Conservation (phyloP, 768 basidiomycete genomes). For the Boletus rufocinnamomeus region DNA sequence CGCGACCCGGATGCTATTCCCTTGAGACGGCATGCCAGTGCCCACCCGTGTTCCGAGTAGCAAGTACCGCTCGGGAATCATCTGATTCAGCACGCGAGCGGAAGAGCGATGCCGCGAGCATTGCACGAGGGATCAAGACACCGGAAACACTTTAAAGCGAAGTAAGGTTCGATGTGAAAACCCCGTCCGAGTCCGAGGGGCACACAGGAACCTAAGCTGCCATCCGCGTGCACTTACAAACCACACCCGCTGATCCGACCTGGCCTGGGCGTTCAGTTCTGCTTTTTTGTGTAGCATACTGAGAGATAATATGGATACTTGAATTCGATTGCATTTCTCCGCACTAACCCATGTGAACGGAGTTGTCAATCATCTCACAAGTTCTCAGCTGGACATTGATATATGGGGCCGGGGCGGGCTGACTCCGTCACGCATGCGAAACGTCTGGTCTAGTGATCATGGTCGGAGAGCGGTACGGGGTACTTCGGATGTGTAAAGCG, state of each 20-base stretch:
- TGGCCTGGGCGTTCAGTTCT: neutral
- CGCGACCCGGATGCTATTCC: neutral
- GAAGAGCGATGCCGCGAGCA: neutral
- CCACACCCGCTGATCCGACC: neutral
- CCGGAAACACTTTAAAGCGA: neutral
- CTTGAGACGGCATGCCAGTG: neutral
- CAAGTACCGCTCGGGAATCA: neutral
- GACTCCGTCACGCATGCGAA: neutral
- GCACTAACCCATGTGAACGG: neutral
- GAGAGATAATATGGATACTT: neutral
- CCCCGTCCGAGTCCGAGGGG: neutral
- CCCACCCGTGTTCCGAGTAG: neutral
- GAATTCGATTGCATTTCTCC: neutral
- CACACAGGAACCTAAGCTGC: neutral
- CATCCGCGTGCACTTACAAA: neutral
- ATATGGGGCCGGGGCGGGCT: neutral
- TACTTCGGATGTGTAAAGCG: neutral
- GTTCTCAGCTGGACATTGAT: neutral
- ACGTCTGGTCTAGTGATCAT: neutral
- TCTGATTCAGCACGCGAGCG: neutral
- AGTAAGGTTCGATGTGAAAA: neutral
- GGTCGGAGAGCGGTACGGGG: neutral
- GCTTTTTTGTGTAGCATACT: neutral
- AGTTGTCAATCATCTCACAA: neutral
- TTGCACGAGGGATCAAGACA: neutral